These are phyloP conservation scores for Tagetes erecta DNA, from an alignment of 129 eudicot genomes.

Conservation along the genomic window DNA sequence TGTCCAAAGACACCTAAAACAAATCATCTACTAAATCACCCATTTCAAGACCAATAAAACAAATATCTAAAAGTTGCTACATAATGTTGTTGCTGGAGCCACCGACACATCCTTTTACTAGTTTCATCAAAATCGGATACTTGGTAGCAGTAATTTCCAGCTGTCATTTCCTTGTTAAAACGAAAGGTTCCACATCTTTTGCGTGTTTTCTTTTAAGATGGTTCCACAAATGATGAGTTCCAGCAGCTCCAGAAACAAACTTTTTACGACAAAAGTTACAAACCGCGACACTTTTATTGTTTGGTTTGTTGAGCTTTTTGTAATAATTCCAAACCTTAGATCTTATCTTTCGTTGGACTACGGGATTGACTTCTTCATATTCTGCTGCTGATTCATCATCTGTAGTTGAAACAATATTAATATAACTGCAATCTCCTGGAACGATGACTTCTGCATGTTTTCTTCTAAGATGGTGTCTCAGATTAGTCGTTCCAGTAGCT, in stretches of 20 bases:
- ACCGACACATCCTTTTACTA: slow-evolving; percentile 1
- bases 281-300: slow-evolving; percentile 12
- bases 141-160: neutral
- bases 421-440: neutral
- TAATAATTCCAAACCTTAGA: slow-evolving; percentile 29
- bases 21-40: slow-evolving; percentile 20
- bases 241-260: slow-evolving; percentile 11
- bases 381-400: slow-evolving; percentile 13
- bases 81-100: slow-evolving; percentile 2
- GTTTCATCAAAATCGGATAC: slow-evolving; percentile 19
- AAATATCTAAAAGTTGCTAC: neutral
- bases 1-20: slow-evolving; percentile 12
- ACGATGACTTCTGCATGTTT: slow-evolving; percentile 18
- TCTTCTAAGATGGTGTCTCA: slow-evolving; percentile 23
- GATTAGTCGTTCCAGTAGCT: slow-evolving; percentile 22
- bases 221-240: slow-evolving; percentile 24
- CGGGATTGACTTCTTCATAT: slow-evolving; percentile 10
- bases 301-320: slow-evolving; percentile 3
- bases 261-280: slow-evolving; percentile 28
- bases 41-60: neutral
- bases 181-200: neutral
- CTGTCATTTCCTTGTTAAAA: neutral
- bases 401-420: neutral
- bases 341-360: neutral
- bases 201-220: slow-evolving; percentile 20